Conservation (phyloP, 176 grass and related monocot species). For the Panicum miliaceum region DNA sequence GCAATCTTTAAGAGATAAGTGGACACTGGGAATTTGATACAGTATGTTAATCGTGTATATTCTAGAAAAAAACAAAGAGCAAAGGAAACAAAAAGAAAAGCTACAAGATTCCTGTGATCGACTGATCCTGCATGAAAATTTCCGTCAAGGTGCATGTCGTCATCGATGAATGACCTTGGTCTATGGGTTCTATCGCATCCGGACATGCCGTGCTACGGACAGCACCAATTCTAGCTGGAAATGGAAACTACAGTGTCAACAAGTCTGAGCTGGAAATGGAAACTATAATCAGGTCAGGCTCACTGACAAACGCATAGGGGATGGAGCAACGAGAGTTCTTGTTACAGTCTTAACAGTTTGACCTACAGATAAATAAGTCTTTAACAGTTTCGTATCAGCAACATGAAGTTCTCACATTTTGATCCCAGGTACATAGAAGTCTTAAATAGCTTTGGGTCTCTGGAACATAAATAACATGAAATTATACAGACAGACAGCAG, state of each 20-base stretch:
- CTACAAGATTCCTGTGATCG: neutral
- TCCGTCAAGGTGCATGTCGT: neutral
- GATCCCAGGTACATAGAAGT: neutral
- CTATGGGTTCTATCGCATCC: neutral
- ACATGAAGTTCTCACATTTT: neutral
- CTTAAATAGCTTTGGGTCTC: neutral
- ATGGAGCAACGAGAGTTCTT: neutral
- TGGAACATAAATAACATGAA: constrained; percentile 10
- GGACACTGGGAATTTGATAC: neutral
- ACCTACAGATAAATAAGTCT: neutral
- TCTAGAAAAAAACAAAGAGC: neutral
- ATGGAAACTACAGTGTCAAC: neutral
- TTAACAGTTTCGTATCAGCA: neutral
- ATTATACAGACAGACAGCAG: constrained; percentile 30
- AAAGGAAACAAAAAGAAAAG: neutral
- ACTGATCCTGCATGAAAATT: neutral
- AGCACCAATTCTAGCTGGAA: neutral
- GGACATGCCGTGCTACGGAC: neutral
- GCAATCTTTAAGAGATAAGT: neutral
- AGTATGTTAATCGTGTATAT: neutral
- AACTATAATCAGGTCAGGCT: neutral
- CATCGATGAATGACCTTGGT: neutral
- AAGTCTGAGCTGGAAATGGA: neutral
- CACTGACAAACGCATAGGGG: neutral
- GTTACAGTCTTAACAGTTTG: neutral